Base-by-base conservation (phyloP, 441 rosid species). In the Flueggea neowawraea region DNA sequence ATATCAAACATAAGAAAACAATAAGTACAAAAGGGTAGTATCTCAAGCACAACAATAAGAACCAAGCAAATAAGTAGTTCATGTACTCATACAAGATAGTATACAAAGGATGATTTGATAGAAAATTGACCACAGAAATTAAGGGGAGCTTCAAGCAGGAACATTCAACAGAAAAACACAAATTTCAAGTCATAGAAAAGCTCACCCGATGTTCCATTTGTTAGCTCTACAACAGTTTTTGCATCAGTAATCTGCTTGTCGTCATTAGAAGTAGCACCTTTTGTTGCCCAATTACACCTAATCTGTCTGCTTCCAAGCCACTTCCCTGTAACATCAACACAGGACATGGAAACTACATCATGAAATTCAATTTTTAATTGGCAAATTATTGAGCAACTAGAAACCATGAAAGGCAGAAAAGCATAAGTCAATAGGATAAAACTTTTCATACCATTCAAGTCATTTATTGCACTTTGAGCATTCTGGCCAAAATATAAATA, bases 381-480 rank as follows among this genome's bases (percentile, higher is more conserved):
- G 28, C 28, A 22, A 22, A 22, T 22, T 22, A 22, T 22, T 22
- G 28, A 22, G 28, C 28, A 22, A 22, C 28, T 54, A 33, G 11
- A 55, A 13, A 16, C 33, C n/a, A 16, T 51, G 10, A 49, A 12
- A 31, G 15, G 44, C 10, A 12, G 31, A 4, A 8, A 63, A 31
- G 33, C 13, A 13, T 4, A 5, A 41, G 14, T 17, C 36, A 6
- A 10, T 0, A 4, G 31, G 8, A 28, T 13, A 45, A 57, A 31
- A 66, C 7, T 0, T 71, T 31, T 1, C 73, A 32, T 73, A 91
- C 97, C 95, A 73, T 68, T 86, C 61, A 88, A 77, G 73, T 88
- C 95, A 71, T 84, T 86, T 54, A 90, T 86, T 53, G 97, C 95
- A 61, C 73, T 84, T 65, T 90, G 95, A 47, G 97, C 95, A 65